phyloP scores from a whole-genome alignment of 192 early-diverging fungal species.

The Linderina pennispora region DNA sequence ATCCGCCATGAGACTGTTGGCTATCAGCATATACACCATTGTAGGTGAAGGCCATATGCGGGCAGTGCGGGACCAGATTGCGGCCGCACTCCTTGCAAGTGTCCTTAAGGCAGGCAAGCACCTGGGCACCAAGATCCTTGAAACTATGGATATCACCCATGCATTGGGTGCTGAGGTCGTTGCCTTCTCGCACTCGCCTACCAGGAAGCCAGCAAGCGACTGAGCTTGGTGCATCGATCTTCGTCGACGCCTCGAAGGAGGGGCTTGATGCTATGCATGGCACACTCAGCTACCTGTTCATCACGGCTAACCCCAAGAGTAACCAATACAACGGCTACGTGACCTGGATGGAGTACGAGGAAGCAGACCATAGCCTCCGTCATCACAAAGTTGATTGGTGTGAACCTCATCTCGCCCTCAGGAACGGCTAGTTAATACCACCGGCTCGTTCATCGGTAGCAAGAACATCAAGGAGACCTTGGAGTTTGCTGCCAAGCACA shows the following conservation, averaged over 20 bases:
- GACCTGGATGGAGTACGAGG: slow-evolving; percentile 48
- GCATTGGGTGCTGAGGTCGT: slow-evolving; percentile 47
- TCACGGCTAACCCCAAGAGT: slow-evolving; percentile 19
- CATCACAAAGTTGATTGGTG: slow-evolving; percentile 51
- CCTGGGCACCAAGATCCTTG: slow-evolving; percentile 64
- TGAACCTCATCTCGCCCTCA: slow-evolving; percentile 45
- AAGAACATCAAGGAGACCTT: slow-evolving; percentile 58
- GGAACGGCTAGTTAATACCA: slow-evolving; percentile 43
- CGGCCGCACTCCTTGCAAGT: slow-evolving; percentile 57
- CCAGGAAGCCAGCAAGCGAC: slow-evolving; percentile 51
- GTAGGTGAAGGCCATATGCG: slow-evolving; percentile 47
- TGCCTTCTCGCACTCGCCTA: slow-evolving; percentile 53
- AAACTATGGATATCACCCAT: slow-evolving; percentile 41
- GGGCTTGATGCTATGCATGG: slow-evolving; percentile 10
- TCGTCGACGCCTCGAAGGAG: slow-evolving; percentile 32
- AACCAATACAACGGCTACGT: slow-evolving; percentile 48
- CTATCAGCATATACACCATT: slow-evolving; percentile 45
- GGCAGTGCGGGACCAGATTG: slow-evolving; percentile 54
- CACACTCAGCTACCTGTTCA: slow-evolving; percentile 29
- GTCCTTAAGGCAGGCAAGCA: slow-evolving; percentile 46
- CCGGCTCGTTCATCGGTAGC: slow-evolving; percentile 64
- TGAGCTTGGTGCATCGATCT: slow-evolving; percentile 54
- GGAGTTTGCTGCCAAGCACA: slow-evolving; percentile 56
- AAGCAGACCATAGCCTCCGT: slow-evolving; percentile 57
- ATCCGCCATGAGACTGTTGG: slow-evolving; percentile 52